Percentiles rank a stretch among this genome's conserved stretches.
Evolutionary conservation across 2,329 filamentous ascomycete species (phyloP).

Genomic region (Scedosporium dehoogii): DNA sequence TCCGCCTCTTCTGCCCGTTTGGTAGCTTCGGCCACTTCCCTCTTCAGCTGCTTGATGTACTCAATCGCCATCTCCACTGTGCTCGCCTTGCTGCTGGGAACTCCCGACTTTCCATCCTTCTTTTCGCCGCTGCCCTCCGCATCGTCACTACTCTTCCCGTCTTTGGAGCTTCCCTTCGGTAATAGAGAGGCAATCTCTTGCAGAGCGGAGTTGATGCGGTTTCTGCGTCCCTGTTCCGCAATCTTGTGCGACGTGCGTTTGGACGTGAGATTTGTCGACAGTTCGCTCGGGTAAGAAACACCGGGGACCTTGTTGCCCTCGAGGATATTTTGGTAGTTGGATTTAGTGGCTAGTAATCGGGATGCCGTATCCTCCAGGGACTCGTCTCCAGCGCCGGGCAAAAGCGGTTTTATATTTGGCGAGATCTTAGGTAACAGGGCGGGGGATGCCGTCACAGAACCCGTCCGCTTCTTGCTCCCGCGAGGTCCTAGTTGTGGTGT

Average conservation of each 20-base stretch:
- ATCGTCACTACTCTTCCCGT: conserved; percentile 28
- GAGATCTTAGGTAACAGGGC: conserved; percentile 83
- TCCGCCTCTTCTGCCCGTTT: conserved; percentile 55
- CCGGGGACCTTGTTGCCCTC: conserved; percentile 88
- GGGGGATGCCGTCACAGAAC: conserved; percentile 71
- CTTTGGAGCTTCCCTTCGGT: conserved; percentile 39
- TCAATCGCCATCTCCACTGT: conserved; percentile 96
- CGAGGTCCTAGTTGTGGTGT: conserved; percentile 48
- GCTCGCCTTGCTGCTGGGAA: conserved; percentile 82
- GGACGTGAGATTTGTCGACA: conserved; percentile 88
- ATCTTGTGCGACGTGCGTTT: conserved; percentile 98
- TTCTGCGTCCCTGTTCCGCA: conserved; percentile 88
- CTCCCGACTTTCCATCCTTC: conserved; percentile 35
- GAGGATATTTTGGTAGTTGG: conserved; percentile 95
- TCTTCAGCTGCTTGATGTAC: conserved; percentile 80
- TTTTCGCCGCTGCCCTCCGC: conserved; percentile 31
- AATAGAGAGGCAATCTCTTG: conserved; percentile 83
- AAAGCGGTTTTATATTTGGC: conserved; percentile 83
- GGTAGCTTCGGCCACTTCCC: conserved; percentile 58
- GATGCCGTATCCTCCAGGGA: conserved; percentile 51
- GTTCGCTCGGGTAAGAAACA: conserved; percentile 78
- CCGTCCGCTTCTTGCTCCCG: conserved; percentile 57
- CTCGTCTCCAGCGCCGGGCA: conserved; percentile 49
- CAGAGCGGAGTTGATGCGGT: conserved; percentile 88
- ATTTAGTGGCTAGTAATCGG: conserved; percentile 83